phyloP scores from a whole-genome alignment of 129 eudicot species.

The Logfia minima region DNA sequence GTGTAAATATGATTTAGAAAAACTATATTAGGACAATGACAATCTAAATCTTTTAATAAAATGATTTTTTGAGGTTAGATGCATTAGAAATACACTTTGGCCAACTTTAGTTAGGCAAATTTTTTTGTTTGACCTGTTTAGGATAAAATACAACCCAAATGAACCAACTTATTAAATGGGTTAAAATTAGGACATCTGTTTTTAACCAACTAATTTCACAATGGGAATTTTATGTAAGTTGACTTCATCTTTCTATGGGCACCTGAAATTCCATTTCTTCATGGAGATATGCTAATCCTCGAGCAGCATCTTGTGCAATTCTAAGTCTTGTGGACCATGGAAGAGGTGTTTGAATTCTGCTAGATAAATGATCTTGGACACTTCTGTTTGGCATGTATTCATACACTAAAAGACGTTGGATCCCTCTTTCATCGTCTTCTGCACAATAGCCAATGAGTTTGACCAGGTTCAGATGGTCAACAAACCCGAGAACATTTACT shows the following conservation, averaged over 20 bases:
- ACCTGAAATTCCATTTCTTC: conserved; percentile 91
- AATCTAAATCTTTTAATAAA: neutral
- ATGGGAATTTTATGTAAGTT: neutral
- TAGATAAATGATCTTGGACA: conserved; percentile 68
- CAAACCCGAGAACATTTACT: conserved; percentile 79
- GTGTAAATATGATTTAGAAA: neutral
- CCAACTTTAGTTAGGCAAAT: neutral
- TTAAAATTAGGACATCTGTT: neutral
- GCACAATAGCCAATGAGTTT: conserved; percentile 75
- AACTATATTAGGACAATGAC: neutral
- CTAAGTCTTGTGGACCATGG: conserved; percentile 61
- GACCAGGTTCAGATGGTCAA: conserved; percentile 69
- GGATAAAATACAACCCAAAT: neutral
- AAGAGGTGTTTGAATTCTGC: conserved; percentile 53
- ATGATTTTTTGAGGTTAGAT: neutral
- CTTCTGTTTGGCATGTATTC: conserved; percentile 72
- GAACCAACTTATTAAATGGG: neutral
- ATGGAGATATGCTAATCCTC: conserved; percentile 75
- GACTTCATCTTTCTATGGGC: neutral
- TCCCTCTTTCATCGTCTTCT: conserved; percentile 83
- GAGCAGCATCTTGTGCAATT: conserved; percentile 80
- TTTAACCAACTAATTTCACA: neutral
- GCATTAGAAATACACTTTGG: neutral
- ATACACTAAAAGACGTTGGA: conserved; percentile 73
- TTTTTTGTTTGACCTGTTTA: neutral